Percentiles rank a stretch among this genome's conserved stretches.
Conservation (phyloP, 2,329 filamentous ascomycete genomes). For the Ilyonectria mors-panacis region DNA sequence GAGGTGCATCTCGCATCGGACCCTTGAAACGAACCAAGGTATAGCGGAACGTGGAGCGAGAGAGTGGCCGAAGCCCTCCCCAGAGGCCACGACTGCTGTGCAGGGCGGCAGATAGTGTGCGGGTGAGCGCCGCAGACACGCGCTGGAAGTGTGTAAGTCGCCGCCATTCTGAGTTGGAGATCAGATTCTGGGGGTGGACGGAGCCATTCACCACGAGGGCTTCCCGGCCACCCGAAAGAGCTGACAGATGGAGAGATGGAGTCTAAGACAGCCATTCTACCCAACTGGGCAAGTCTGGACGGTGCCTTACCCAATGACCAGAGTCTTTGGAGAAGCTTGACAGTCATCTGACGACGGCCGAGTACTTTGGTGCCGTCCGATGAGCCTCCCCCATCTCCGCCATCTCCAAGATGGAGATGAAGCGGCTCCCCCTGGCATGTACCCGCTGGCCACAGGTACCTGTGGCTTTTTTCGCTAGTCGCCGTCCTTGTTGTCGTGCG, state of each 20-base stretch:
- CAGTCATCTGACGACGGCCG: conserved; percentile 33
- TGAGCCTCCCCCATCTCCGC: conserved; percentile 19
- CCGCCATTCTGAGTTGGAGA: conserved; percentile 14
- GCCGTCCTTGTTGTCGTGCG: conserved; percentile 12
- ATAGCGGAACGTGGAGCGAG: conserved; percentile 27
- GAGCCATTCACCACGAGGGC: conserved; percentile 13
- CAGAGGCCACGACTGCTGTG: background rate
- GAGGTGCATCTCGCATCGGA: conserved; percentile 36
- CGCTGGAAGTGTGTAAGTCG: conserved; percentile 20
- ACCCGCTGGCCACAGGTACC: conserved; percentile 31
- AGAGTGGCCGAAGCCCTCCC: conserved; percentile 27
- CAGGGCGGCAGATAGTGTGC: background rate
- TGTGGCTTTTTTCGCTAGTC: conserved; percentile 10
- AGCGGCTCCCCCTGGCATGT: conserved; percentile 18
- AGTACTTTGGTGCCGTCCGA: conserved; percentile 23
- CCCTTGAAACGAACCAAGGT: conserved; percentile 34
- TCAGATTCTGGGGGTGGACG: conserved; percentile 17
- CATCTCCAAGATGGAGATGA: conserved; percentile 28
- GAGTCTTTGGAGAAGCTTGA: conserved; percentile 30
- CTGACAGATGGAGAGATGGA: conserved; percentile 31
- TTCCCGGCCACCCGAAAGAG: conserved; percentile 31
- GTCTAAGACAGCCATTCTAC: conserved; percentile 19
- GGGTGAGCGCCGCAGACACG: background rate
- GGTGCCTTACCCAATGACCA: conserved; percentile 24
- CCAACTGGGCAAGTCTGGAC: conserved; percentile 19